Base-by-base conservation (phyloP, 345 rosid species). In the Limnanthes douglasii region DNA sequence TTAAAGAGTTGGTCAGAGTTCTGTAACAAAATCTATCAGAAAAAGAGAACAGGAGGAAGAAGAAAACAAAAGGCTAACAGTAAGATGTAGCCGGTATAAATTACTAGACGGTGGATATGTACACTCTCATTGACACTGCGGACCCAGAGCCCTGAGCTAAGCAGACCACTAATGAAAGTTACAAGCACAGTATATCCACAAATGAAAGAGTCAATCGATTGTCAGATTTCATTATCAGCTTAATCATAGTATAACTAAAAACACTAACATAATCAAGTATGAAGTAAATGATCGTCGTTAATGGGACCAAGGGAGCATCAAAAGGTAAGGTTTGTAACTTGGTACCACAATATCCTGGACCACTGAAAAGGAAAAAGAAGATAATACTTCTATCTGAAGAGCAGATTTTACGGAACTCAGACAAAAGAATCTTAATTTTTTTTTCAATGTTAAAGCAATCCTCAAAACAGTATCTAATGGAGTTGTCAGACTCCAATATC, bases 1-100 rank as follows among this genome's bases (percentile, higher is more conserved):
- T 51, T 40, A 37, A 37, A 37, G 43, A 26, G 43, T 24, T 43
- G 39, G 54, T 44, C 60, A 51, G 60, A 40, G 15, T 66, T 39
- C 33, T 32, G 41, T 34, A 30, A 23, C 11, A 38, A 50, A 18
- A n/a, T 51, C 17, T 34, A 46, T 25, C 38, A 50, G 38, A 46
- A 8, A 28, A 6, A 28, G 12, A 7, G 2, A 3, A 8, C 3
- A 26, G n/a, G 30, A 47, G 26, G 45, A 39, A 20, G 36, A 45
- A 16, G 36, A 59, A 37, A 37, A 18, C 3, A 16, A 18, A 21
- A 21, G 31, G 35, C 36, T 36, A 33, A 38, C 29, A 16, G 16
- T 22, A 39, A 20, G 9, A 33, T n/a, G n/a, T n/a, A 34, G 5
- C 45, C 39, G 4, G 19, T 18, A 19, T 23, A 48, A 37, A 19